Base-by-base conservation (phyloP, 176 grass and related monocot genomes). In the Musa beccarii region DNA sequence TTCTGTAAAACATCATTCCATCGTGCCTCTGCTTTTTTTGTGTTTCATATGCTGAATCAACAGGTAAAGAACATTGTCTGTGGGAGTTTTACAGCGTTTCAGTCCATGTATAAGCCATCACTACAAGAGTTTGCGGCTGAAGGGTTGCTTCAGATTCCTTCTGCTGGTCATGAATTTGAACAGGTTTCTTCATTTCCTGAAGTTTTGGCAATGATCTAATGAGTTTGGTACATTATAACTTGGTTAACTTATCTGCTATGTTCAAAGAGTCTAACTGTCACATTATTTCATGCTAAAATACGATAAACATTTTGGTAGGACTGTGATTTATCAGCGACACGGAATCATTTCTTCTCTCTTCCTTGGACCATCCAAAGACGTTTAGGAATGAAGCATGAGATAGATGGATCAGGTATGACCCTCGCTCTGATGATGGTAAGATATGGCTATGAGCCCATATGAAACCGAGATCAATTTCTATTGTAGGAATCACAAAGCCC, bases 61-160 rank as follows among this genome's bases (percentile, higher is more conserved):
- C 81, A 96, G 92, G 92, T 96, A 28, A 92, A 88, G 77, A 90
- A 88, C 65, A 96, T 96, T 69, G 85, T 96, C 55, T 79, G 87
- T 19, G 93, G 89, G 83, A 96, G 83, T 83, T 88, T 96, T 76
- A 78, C 80, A 50, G 86, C 87, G 69, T 96, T 96, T 76, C 87
- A 86, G 75, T 72, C 51, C 52, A 92, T 92, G 89, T 96, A 96
- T 77, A 81, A 57, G 73, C 81, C 89, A 8, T 54, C 84, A 62
- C 74, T 96, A 80, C 83, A 86, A n/a, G 89, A 92, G 54, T 88
- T 88, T 68, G 75, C 84, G 28, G 64, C 62, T 78, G 81, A 86
- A 86, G 88, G 89, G 73, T 29, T 96, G 59, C 69, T 96, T 73
- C 83, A 85, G 78, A 63, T 71, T 67, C 84, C 87, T 76, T 75